phyloP scores from a whole-genome alignment of 2,329 filamentous ascomycete species.

The Colletotrichum sp. region DNA sequence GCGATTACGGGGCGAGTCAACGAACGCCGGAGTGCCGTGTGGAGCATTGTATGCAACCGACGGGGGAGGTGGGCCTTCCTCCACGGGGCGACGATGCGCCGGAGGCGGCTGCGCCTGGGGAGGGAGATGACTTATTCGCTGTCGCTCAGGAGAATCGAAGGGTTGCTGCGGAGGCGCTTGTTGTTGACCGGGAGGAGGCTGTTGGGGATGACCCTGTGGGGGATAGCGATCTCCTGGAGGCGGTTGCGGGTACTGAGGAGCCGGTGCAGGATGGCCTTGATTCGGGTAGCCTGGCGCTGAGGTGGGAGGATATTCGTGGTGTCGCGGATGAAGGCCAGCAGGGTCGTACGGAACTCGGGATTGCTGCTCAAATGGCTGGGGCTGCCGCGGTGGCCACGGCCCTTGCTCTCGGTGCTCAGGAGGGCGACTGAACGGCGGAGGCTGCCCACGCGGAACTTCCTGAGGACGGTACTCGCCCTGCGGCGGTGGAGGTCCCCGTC shows the following conservation, averaged over 20 bases:
- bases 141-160: conserved; percentile 30
- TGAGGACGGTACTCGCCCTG: conserved; percentile 52
- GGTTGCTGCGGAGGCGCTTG: conserved; percentile 26
- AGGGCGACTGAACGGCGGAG: conserved; percentile 49
- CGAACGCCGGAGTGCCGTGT: conserved; percentile 45
- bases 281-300: conserved; percentile 43
- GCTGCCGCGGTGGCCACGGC: conserved; percentile 33
- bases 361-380: conserved; percentile 43
- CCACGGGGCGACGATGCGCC: conserved; percentile 45
- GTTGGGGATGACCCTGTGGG: conserved; percentile 25
- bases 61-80: conserved; percentile 55
- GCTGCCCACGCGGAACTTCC: conserved; percentile 30
- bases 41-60: conserved; percentile 54
- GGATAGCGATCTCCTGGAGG: conserved; percentile 31
- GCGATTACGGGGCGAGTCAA: conserved; percentile 45
- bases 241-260: conserved; percentile 25
- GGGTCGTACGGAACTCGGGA: conserved; percentile 47
- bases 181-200: conserved; percentile 27
- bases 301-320: conserved; percentile 53
- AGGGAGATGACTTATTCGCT: conserved; percentile 28
- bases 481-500: conserved; percentile 47
- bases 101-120: conserved; percentile 37
- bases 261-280: conserved; percentile 33
- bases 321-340: conserved; percentile 44
- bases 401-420: conserved; percentile 45